phyloP scores from a whole-genome alignment of 1,139 yeast genomes.

The Pichia sp. region DNA sequence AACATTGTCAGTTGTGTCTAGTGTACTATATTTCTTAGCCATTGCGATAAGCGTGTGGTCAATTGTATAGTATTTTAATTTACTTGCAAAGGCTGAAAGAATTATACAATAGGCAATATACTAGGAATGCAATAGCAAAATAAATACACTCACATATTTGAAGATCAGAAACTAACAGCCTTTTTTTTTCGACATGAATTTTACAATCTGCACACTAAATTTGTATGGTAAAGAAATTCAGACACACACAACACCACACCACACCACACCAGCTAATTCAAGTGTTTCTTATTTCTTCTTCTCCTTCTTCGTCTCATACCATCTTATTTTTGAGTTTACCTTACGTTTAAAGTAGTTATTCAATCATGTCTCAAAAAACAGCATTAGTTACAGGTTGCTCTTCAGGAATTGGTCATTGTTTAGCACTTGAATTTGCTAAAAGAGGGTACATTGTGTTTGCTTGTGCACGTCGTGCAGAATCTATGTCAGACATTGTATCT shows the following conservation, averaged over 20 bases:
- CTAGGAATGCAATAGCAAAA: too few species aligned
- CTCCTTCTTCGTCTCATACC: background rate
- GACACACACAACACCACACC: too few species aligned
- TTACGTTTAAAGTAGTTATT: too few species aligned
- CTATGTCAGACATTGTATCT: constrained; percentile 41
- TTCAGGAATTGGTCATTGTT: constrained; percentile 70
- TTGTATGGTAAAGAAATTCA: too few species aligned
- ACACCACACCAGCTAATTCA: too few species aligned
- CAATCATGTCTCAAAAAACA: constrained; percentile 8
- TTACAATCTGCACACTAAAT: background rate
- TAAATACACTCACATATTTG: too few species aligned
- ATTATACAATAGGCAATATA: too few species aligned
- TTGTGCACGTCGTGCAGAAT: constrained; percentile 63
- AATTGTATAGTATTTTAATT: too few species aligned
- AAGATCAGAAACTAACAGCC: too few species aligned
- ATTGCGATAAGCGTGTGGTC: background rate
- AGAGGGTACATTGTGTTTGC: constrained; percentile 64
- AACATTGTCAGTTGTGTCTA: constrained; percentile 13
- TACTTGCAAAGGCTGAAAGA: too few species aligned
- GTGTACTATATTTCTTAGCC: constrained; percentile 3
- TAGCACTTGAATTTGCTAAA: constrained; percentile 57
- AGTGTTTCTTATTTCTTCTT: too few species aligned
- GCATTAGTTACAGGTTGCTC: constrained; percentile 77
- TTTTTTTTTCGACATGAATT: background rate
- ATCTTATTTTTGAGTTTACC: too few species aligned